These are phyloP conservation scores for Stentor coeruleus DNA, from an alignment of 73 alveolate genomes.

Conservation along the genomic window DNA sequence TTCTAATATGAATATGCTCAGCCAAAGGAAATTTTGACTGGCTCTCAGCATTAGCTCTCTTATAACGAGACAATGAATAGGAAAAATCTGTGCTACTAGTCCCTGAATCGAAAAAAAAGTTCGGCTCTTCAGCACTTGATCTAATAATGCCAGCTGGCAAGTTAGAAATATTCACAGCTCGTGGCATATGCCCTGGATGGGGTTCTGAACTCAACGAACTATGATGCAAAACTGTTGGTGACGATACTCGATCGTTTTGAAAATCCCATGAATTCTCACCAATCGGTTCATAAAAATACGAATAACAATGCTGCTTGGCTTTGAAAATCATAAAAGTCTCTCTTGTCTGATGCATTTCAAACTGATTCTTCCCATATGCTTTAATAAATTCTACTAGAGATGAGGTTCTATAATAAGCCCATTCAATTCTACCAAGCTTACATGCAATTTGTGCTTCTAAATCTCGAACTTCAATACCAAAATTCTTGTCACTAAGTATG, in stretches of 20 bases:
- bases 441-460: neutral
- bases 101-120: neutral
- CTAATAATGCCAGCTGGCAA: neutral
- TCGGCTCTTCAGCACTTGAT: neutral
- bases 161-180: neutral
- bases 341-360: constrained; percentile 3
- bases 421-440: neutral
- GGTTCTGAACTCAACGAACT: constrained; percentile 7
- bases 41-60: neutral
- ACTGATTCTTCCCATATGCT: neutral
- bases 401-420: neutral
- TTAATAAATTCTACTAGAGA: neutral
- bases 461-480: neutral
- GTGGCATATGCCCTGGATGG: neutral
- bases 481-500: neutral
- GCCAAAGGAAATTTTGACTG: no score
- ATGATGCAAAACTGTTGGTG: constrained; percentile 5
- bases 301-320: neutral
- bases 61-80: neutral
- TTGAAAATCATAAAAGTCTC: neutral
- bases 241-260: neutral
- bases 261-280: neutral
- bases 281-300: constrained; percentile 20
- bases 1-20: neutral
- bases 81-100: neutral